These are phyloP conservation scores for Nigrograna mackinnonii DNA, from an alignment of 2,329 filamentous ascomycete species.

Conservation along the genomic window DNA sequence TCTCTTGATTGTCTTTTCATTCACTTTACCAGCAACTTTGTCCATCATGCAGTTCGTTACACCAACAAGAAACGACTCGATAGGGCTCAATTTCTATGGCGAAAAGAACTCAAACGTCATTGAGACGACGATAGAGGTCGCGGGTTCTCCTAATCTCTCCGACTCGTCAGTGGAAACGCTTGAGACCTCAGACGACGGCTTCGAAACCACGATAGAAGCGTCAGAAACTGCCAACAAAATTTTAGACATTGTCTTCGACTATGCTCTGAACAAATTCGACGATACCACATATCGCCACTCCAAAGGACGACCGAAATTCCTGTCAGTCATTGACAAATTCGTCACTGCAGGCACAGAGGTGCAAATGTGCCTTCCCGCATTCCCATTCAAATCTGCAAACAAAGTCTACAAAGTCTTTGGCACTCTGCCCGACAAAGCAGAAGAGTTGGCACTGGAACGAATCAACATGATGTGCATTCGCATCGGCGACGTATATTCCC, in stretches of 20 bases:
- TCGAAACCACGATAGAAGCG: too few species aligned
- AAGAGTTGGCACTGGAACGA: slow-evolving; percentile 42
- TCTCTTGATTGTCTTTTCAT: too few species aligned
- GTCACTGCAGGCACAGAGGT: slow-evolving; percentile 10
- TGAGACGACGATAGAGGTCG: too few species aligned
- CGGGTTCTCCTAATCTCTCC: too few species aligned
- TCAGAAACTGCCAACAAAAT: too few species aligned
- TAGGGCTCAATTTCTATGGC: too few species aligned
- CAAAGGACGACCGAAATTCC: slow-evolving; percentile 17
- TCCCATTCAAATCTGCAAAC: slow-evolving; percentile 65
- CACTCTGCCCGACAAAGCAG: slow-evolving; percentile 42
- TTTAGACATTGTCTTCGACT: slow-evolving; percentile 24
- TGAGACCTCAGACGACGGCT: too few species aligned
- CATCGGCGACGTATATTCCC: slow-evolving; percentile 39
- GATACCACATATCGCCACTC: slow-evolving; percentile 17
- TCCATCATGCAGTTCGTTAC: too few species aligned
- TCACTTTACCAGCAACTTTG: too few species aligned
- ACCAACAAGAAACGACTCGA: too few species aligned
- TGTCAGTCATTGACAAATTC: slow-evolving; percentile 17
- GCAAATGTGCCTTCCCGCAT: slow-evolving; percentile 52
- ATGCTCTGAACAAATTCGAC: slow-evolving; percentile 28
- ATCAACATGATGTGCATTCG: slow-evolving; percentile 41
- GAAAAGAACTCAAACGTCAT: too few species aligned
- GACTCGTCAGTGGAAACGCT: too few species aligned
- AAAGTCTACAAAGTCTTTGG: slow-evolving; percentile 56